These are phyloP conservation scores for Macaranga tanarius DNA, from an alignment of 441 rosid species.

Conservation along the genomic window DNA sequence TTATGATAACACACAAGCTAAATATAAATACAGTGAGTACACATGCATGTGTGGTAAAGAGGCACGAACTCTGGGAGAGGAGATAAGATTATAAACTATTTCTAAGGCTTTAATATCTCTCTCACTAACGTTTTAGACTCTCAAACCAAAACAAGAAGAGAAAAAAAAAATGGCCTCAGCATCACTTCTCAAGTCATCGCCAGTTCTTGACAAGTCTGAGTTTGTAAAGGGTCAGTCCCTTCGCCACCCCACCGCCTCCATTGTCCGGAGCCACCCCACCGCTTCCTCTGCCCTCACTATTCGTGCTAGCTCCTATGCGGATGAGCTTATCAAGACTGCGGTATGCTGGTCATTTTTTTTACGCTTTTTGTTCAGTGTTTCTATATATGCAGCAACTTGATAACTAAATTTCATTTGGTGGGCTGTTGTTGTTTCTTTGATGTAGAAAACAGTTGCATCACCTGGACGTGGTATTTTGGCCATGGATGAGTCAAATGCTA, in stretches of 20 bases:
- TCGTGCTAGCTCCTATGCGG: conserved; percentile 80
- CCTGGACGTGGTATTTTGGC: conserved; percentile 96
- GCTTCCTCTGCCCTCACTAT: conserved; percentile 44
- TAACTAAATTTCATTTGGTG: not conserved
- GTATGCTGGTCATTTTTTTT: conserved; percentile 36
- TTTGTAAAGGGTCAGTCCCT: conserved; percentile 63
- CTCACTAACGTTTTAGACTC: conserved; percentile 27
- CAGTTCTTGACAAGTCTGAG: conserved; percentile 71
- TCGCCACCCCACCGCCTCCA: conserved; percentile 53
- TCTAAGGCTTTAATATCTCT: conserved; percentile 20
- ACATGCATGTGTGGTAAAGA: conserved; percentile 45
- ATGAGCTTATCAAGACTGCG: conserved; percentile 92
- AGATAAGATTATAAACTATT: conserved; percentile 40
- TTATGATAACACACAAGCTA: conserved; percentile 25
- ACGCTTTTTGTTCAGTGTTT: not conserved
- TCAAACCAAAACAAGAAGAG: conserved; percentile 6
- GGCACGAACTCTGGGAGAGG: conserved; percentile 24
- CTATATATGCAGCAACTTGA: not conserved
- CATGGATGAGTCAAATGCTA: conserved; percentile 96
- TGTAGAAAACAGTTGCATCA: conserved; percentile 81
- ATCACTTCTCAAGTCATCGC: conserved; percentile 71
- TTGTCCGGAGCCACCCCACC: conserved; percentile 40
- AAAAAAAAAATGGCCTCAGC: conserved; percentile 63
- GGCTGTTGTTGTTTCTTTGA: conserved; percentile 6
- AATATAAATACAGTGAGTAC: conserved; percentile 44